phyloP scores from a whole-genome alignment of 148 eudicot genomes.

The Heliosperma pusillum region DNA sequence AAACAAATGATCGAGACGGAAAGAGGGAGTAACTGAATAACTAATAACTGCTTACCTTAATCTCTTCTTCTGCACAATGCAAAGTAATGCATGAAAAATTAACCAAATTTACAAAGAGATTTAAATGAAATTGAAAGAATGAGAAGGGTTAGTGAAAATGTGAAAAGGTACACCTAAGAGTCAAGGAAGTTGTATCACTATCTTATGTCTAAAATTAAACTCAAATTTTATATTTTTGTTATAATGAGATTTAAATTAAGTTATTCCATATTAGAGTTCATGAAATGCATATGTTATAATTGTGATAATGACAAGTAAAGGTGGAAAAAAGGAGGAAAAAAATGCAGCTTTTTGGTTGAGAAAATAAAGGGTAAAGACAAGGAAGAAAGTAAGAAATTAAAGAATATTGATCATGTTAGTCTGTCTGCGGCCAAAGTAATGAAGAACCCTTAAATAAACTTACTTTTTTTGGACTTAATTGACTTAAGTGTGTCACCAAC shows the following conservation, averaged over 20 bases:
- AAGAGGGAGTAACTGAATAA: too few relatives aligned
- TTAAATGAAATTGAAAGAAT: not conserved
- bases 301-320: not conserved
- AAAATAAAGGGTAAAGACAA: not conserved
- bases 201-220: not conserved
- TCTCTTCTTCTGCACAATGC: not conserved
- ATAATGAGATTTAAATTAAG: not conserved
- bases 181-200: constrained; percentile 22
- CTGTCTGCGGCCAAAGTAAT: constrained; percentile 22
- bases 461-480: constrained; percentile 20
- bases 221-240: not conserved
- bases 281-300: not conserved
- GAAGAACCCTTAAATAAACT: not conserved
- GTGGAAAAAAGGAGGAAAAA: not conserved
- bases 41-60: constrained; percentile 15
- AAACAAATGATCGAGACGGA: not conserved
- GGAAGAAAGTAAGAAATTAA: not conserved
- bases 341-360: not conserved
- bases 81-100: not conserved
- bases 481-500: not conserved
- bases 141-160: constrained; percentile 10
- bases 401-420: constrained; percentile 33
- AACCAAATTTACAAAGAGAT: too few relatives aligned
- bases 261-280: not conserved
- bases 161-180: constrained; percentile 26